These are phyloP conservation scores for Paxillus ammoniavirescens DNA, from an alignment of 768 basidiomycete species.

Conservation along the genomic window DNA sequence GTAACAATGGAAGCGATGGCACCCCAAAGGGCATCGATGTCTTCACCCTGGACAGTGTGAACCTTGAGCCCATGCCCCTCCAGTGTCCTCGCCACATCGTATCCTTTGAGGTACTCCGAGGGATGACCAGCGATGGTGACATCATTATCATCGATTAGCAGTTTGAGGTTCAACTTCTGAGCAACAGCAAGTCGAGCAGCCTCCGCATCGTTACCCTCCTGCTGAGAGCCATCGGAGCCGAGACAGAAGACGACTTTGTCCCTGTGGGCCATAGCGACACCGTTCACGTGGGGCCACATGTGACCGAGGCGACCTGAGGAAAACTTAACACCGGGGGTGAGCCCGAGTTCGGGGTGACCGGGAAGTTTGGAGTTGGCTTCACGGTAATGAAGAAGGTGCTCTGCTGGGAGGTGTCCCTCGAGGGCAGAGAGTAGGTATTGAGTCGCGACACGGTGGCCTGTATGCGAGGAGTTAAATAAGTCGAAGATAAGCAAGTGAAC, in stretches of 20 bases:
- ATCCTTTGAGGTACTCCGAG: constrained; percentile 82
- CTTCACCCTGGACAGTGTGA: constrained; percentile 70
- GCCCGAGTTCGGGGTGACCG: constrained; percentile 85
- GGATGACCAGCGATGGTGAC: constrained; percentile 93
- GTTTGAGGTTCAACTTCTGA: constrained; percentile 78
- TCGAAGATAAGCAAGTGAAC: neutral
- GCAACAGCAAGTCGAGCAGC: constrained; percentile 87
- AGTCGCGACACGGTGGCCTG: constrained; percentile 87
- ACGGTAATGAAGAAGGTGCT: constrained; percentile 83
- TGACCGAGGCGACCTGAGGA: constrained; percentile 92
- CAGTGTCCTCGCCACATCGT: constrained; percentile 66
- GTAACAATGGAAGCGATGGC: constrained; percentile 55
- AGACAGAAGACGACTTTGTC: constrained; percentile 79
- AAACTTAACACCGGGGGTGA: constrained; percentile 92
- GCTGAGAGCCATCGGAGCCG: constrained; percentile 89
- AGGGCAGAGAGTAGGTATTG: constrained; percentile 84
- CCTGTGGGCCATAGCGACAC: constrained; percentile 76
- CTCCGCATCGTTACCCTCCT: constrained; percentile 90
- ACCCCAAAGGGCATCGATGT: constrained; percentile 75
- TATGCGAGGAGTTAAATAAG: neutral
- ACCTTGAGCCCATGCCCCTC: constrained; percentile 83
- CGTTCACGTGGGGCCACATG: constrained; percentile 88
- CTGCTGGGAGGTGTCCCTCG: constrained; percentile 66
- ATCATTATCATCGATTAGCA: constrained; percentile 88
- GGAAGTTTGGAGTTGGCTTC: constrained; percentile 85